Evolutionary conservation across 768 basidiomycete species (phyloP), one percentile per base, ranked within the genome.

Genomic region (Podaxis sp.): DNA sequence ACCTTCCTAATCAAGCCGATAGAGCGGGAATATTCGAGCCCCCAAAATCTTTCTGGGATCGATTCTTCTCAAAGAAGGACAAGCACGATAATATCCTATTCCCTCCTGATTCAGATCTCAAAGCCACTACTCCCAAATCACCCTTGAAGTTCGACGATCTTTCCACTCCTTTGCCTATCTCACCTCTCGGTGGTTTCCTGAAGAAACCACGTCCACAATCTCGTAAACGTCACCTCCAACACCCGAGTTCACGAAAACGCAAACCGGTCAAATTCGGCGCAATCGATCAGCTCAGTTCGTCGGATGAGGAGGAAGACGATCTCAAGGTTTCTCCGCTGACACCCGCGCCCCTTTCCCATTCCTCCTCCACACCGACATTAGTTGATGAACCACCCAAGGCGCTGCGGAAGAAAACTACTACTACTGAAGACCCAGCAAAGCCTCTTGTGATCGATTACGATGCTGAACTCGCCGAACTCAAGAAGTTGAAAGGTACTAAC

Each of bases 1-100:
- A 78, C 56, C 77, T 87, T 21, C 86, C 87, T 9, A 80, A 79
- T 60, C 72, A 79, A 16, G 71, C 81, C 1, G 74, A 81, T 57
- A 78, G 87, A 32, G 82, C 86, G 3, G 87, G 87, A 1, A 75
- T 70, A 0, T 89, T 88, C 74, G 71, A 72, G 32, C 87, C 87
- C 4, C 67, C 77, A n/a, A 69, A 71, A 0, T 79, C 83, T 0
- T 71, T 82, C 55, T 88, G 85, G 84, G 77, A 81, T 11, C 77
- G 78, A 37, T 56, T 82, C 18, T 79, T 86, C 61, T 60, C 62
- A 11, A 67, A 64, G 23, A 67, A 68, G 55, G 55, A 50, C 50
- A 62, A 64, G 47, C 51, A 38, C 13, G 52, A 53, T 44, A 55
- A 65, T 9, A 57, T 64, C 9, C 59, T 58, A 4, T 47, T 56